Percentiles rank a stretch among this genome's conserved stretches.
Evolutionary conservation across 2,329 filamentous ascomycete genomes (phyloP).

Genomic region (Calonectria ilicicola): DNA sequence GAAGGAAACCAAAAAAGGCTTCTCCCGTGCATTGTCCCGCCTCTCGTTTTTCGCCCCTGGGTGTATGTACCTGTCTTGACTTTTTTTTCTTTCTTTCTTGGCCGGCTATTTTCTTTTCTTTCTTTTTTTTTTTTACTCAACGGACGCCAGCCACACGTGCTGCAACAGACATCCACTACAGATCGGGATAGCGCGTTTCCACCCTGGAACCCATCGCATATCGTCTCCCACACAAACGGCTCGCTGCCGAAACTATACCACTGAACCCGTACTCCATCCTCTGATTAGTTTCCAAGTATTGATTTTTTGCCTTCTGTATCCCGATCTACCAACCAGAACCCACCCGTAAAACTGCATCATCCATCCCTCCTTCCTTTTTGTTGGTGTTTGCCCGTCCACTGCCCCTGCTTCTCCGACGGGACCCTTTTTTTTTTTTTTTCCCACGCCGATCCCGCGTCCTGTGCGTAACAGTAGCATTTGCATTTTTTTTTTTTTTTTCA

Average conservation of each 20-base stretch:
- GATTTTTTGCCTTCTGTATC: background rate
- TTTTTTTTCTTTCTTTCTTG: background rate
- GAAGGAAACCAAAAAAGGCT: constrained; percentile 14
- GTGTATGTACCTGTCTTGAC: too few relatives aligned
- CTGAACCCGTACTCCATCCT: background rate
- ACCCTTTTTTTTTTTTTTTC: background rate
- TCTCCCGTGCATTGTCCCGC: constrained; percentile 1
- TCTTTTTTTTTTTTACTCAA: background rate
- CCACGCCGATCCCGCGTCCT: constrained; percentile 1
- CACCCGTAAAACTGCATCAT: background rate
- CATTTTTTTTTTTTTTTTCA: constrained; percentile 2
- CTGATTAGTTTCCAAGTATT: background rate
- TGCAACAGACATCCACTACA: background rate
- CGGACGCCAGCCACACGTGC: background rate
- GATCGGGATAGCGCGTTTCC: background rate
- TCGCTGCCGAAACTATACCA: constrained; percentile 6
- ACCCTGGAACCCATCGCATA: background rate
- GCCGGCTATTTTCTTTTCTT: background rate
- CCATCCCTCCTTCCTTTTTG: background rate
- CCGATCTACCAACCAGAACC: background rate
- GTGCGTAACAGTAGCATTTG: constrained; percentile 6
- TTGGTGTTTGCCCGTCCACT: background rate
- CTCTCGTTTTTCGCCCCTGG: background rate
- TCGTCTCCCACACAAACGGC: constrained; percentile 8
- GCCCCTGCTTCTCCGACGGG: background rate